Percentiles rank a stretch among this genome's conserved stretches.
phyloP scores from a whole-genome alignment of 208 protist species.

The Jaenimonas drosophilae region DNA sequence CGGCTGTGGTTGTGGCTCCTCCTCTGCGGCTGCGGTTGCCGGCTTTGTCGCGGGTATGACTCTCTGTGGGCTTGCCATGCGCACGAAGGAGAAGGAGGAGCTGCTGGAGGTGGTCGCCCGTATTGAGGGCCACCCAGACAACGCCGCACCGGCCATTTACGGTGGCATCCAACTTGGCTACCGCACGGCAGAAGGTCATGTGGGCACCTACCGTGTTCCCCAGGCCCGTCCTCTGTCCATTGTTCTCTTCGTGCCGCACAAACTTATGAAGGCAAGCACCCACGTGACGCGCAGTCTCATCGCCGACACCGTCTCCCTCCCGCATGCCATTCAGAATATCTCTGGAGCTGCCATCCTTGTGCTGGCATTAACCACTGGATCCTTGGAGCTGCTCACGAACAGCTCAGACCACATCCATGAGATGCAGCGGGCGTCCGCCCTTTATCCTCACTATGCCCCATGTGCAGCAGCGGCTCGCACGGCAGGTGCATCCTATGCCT shows the following conservation, averaged over 20 bases:
- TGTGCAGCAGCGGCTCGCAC: constrained; percentile 44
- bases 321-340: constrained; percentile 90
- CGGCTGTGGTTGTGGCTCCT: constrained; percentile 84
- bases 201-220: constrained; percentile 69
- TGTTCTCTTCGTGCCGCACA: constrained; percentile 86
- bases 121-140: constrained; percentile 91
- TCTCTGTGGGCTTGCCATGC: constrained; percentile 74
- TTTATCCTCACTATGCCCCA: constrained; percentile 76
- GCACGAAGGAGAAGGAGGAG: constrained; percentile 48
- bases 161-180: constrained; percentile 89
- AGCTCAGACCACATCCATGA: constrained; percentile 82
- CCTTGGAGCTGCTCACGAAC: constrained; percentile 56
- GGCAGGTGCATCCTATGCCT: constrained; percentile 64
- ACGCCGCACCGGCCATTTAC: constrained; percentile 90
- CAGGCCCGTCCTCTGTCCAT: constrained; percentile 65
- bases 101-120: constrained; percentile 73
- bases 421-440: constrained; percentile 41
- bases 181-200: constrained; percentile 12
- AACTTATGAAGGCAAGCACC: constrained; percentile 85
- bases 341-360: constrained; percentile 79
- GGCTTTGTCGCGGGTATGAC: constrained; percentile 87
- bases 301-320: constrained; percentile 37
- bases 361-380: constrained; percentile 56
- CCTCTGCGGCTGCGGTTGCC: constrained; percentile 81
- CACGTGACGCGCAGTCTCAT: constrained; percentile 73